These are phyloP conservation scores for Clitocybe nebularis DNA, from an alignment of 1,284 basidiomycete species.

Conservation along the genomic window DNA sequence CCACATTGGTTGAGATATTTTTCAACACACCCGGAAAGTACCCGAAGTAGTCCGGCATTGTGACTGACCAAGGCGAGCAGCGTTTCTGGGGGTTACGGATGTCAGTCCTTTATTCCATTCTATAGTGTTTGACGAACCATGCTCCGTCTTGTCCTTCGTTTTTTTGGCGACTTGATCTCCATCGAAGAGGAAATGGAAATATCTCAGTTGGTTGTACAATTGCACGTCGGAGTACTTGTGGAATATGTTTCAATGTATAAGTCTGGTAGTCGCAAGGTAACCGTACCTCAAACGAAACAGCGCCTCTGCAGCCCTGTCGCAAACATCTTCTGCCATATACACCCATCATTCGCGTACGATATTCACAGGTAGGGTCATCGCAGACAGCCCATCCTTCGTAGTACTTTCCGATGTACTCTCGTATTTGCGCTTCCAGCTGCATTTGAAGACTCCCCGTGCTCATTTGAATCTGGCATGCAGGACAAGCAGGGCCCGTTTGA, in stretches of 20 bases:
- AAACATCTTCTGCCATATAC: slow-evolving; percentile 87
- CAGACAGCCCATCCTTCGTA: slow-evolving; percentile 91
- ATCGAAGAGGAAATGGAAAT: slow-evolving; percentile 78
- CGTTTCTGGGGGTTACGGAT: slow-evolving; percentile 40
- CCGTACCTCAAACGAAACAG: slow-evolving; percentile 71
- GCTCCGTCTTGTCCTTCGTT: slow-evolving; percentile 41
- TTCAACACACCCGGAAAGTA: slow-evolving; percentile 58
- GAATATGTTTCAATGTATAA: slow-evolving; percentile 2
- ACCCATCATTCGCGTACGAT: slow-evolving; percentile 85
- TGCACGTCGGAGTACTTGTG: slow-evolving; percentile 76
- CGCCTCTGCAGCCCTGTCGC: slow-evolving; percentile 62
- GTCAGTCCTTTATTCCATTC: neutral
- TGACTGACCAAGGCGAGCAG: slow-evolving; percentile 44
- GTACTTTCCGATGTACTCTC: slow-evolving; percentile 74
- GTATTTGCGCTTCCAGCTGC: slow-evolving; percentile 86
- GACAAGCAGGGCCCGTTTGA: slow-evolving; percentile 50
- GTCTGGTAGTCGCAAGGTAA: neutral
- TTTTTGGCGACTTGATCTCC: slow-evolving; percentile 57
- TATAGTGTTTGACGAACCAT: slow-evolving; percentile 37
- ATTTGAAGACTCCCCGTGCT: slow-evolving; percentile 63
- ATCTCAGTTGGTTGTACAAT: slow-evolving; percentile 86
- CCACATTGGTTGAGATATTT: slow-evolving; percentile 83
- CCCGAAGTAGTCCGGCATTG: slow-evolving; percentile 49
- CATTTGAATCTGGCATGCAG: slow-evolving; percentile 58
- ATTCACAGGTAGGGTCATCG: slow-evolving; percentile 81